A percentile compares a stretch with the other conserved stretches of the same genome.
Conservation (phyloP, 2,329 filamentous ascomycete species). For the Neurospora crassa region DNA sequence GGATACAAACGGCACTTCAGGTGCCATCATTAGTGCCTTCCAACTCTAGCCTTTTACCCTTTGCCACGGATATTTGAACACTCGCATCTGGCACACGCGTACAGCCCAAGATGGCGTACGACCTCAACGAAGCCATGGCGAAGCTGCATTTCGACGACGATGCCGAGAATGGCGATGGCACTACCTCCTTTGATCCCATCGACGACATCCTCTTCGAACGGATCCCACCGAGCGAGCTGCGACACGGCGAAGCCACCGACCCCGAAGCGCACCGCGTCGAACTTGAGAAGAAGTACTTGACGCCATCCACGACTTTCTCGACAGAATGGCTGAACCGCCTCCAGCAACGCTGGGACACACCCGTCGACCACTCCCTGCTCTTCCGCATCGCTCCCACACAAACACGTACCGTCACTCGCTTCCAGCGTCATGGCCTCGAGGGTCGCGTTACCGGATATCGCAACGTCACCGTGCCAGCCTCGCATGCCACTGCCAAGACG, state of each 20-base stretch:
- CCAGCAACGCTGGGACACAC: conserved; percentile 81
- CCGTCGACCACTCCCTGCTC: conserved; percentile 71
- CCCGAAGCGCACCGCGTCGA: conserved; percentile 56
- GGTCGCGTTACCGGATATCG: conserved; percentile 88
- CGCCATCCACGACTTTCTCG: conserved; percentile 70
- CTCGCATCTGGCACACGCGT: background rate
- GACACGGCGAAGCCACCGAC: conserved; percentile 31
- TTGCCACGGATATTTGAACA: background rate
- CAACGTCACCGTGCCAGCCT: conserved; percentile 85
- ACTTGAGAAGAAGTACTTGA: conserved; percentile 69
- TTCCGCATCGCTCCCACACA: conserved; percentile 86
- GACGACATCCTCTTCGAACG: conserved; percentile 45
- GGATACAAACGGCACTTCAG: background rate
- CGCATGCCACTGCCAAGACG: conserved; percentile 86
- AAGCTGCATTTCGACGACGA: conserved; percentile 36
- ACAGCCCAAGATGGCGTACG: conserved; percentile 18
- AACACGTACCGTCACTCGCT: conserved; percentile 87
- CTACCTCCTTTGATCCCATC: conserved; percentile 29
- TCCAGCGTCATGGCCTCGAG: conserved; percentile 83
- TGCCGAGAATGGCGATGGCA: conserved; percentile 26
- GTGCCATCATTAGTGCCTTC: background rate
- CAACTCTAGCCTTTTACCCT: background rate
- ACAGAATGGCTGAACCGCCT: conserved; percentile 78
- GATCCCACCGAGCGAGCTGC: background rate
- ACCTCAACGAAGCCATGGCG: conserved; percentile 39